These are phyloP conservation scores for Pyracantha coccinea DNA, from an alignment of 331 rosid genomes.

Conservation along the genomic window DNA sequence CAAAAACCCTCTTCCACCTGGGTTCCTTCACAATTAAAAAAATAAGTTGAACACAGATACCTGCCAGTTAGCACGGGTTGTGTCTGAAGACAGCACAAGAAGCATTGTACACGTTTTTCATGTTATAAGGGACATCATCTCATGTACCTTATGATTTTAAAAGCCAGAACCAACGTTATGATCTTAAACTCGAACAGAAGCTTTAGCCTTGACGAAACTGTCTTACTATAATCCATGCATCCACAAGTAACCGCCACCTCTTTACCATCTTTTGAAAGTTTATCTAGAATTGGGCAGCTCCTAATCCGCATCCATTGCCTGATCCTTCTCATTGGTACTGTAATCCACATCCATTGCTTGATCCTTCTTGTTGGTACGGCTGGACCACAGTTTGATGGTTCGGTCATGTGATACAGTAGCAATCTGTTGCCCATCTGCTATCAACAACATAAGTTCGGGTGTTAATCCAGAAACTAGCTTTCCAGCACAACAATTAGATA, in stretches of 20 bases:
- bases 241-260: background rate
- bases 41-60: background rate
- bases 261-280: background rate
- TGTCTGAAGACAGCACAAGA: background rate
- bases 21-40: background rate
- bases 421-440: slow-evolving; percentile 66
- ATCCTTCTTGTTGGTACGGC: slow-evolving; percentile 30
- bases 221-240: background rate
- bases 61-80: background rate
- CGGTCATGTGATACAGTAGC: slow-evolving; percentile 88
- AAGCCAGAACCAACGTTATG: no score
- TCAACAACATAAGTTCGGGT: background rate
- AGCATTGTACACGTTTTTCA: background rate
- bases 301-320: slow-evolving; percentile 65
- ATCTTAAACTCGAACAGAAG: background rate
- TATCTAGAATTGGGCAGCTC: background rate
- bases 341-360: slow-evolving; percentile 57
- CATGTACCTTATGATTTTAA: no score
- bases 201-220: background rate
- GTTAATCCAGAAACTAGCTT: slow-evolving; percentile 5
- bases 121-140: no score
- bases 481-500: background rate
- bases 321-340: slow-evolving; percentile 27
- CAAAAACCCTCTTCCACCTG: background rate
- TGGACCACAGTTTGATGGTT: slow-evolving; percentile 82